A percentile compares a stretch with the other conserved stretches of the same genome.
Evolutionary conservation across 2,329 filamentous ascomycete species (phyloP).

Genomic region (Verticillium nubilum): DNA sequence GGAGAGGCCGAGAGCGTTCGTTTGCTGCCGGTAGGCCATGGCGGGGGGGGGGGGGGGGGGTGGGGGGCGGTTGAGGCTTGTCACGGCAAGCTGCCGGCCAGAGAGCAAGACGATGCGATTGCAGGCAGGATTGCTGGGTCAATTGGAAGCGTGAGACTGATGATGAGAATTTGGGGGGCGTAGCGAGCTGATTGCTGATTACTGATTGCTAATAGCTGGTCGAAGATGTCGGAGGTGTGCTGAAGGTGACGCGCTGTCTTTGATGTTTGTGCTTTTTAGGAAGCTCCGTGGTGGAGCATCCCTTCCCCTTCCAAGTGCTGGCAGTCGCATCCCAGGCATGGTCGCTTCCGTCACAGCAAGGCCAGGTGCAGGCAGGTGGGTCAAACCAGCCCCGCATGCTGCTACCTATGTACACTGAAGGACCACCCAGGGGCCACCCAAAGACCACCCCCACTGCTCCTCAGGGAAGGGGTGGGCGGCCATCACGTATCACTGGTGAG

Average conservation of each 20-base stretch:
- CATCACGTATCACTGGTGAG: slow-evolving; percentile 2
- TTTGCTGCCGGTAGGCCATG: slow-evolving; percentile 1
- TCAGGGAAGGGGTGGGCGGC: slow-evolving; percentile 1
- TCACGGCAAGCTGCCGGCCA: neutral
- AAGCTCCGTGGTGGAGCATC: neutral
- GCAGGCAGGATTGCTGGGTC: neutral
- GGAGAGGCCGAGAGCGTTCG: slow-evolving; percentile 37
- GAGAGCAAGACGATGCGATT: neutral
- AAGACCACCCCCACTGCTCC: neutral
- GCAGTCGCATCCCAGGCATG: neutral
- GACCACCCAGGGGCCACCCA: neutral
- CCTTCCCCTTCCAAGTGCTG: neutral
- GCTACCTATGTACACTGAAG: neutral
- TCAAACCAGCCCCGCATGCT: neutral
- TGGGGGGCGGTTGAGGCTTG: too few species aligned
- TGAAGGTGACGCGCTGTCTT: neutral
- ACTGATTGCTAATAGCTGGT: neutral
- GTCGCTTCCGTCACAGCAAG: neutral
- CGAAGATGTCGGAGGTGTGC: neutral
- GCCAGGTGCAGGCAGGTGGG: neutral
- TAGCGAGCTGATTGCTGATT: neutral
- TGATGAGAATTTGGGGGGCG: neutral
- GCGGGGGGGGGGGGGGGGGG: too few species aligned
- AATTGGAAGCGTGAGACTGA: neutral
- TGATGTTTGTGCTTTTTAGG: neutral